A percentile compares a stretch with the other conserved stretches of the same genome.
Conservation (phyloP, 176 grass and related monocot species). For the Ensete glaucum region DNA sequence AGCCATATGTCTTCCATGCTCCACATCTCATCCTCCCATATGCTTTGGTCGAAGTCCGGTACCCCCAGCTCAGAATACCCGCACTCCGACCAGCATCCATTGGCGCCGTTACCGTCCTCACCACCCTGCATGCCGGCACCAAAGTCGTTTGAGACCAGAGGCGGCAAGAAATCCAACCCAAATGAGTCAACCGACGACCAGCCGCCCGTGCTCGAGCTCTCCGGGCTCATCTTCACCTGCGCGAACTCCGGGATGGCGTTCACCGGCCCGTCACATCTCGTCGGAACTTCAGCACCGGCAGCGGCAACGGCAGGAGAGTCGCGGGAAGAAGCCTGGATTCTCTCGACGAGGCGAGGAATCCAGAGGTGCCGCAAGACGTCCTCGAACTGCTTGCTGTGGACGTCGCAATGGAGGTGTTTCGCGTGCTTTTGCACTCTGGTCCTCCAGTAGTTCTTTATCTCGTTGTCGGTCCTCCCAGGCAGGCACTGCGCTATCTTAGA, state of each 20-base stretch:
- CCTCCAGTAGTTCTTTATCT: slow-evolving; percentile 9
- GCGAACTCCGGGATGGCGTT: not conserved
- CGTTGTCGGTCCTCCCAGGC: slow-evolving; percentile 4
- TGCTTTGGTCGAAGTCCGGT: not conserved
- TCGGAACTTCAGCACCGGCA: not conserved
- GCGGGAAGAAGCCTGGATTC: not conserved
- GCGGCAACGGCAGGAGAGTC: not conserved
- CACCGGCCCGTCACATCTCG: no score
- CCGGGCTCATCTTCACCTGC: not conserved
- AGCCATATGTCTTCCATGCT: slow-evolving; percentile 1
- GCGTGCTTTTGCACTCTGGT: slow-evolving; percentile 8
- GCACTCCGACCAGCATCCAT: not conserved
- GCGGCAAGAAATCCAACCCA: not conserved
- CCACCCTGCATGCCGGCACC: not conserved
- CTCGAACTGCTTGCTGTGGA: slow-evolving; percentile 3
- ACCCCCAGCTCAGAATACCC: not conserved
- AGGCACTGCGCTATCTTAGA: slow-evolving; percentile 8
- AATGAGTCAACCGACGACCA: not conserved
- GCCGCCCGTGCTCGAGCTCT: not conserved
- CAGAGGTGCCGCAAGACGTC: slow-evolving; percentile 2
- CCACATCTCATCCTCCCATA: not conserved
- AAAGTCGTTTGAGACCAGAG: no score
- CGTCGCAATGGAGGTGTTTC: slow-evolving; percentile 2
- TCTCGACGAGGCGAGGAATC: slow-evolving; percentile 7
- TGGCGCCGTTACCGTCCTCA: no score